A percentile compares a stretch with the other conserved stretches of the same genome.
Evolutionary conservation across 2,329 filamentous ascomycete genomes (phyloP).

Genomic region (Torrubiellomyces zombiae): DNA sequence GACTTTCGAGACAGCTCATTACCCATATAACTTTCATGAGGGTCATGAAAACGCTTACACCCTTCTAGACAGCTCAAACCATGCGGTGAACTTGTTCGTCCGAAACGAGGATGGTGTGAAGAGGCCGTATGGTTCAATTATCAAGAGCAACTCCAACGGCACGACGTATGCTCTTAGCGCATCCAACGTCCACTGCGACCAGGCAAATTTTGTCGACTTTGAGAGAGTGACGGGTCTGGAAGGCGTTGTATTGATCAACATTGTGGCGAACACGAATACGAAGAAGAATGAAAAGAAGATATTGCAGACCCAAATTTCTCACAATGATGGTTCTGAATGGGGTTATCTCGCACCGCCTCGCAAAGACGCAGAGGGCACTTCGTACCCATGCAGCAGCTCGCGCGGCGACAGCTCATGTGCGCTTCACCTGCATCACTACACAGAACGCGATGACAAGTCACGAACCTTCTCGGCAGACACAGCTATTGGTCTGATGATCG

Average conservation of each 20-base stretch:
- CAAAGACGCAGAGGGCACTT: conserved; percentile 53
- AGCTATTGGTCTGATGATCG: conserved; percentile 82
- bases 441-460: conserved; percentile 64
- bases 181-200: conserved; percentile 64
- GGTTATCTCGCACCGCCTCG: conserved; percentile 54
- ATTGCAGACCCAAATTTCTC: conserved; percentile 80
- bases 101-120: conserved; percentile 51
- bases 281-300: conserved; percentile 66
- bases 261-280: conserved; percentile 60
- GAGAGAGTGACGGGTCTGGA: conserved; percentile 90
- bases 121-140: conserved; percentile 64
- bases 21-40: conserved; percentile 72
- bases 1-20: conserved; percentile 66
- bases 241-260: conserved; percentile 75
- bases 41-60: conserved; percentile 73
- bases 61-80: conserved; percentile 84
- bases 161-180: conserved; percentile 85
- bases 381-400: conserved; percentile 48
- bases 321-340: conserved; percentile 93
- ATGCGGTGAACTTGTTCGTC: conserved; percentile 88
- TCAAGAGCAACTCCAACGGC: conserved; percentile 98
- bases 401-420: conserved; percentile 53
- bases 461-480: conserved; percentile 81
- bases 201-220: conserved; percentile 71
- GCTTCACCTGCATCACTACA: conserved; percentile 89